A percentile compares a stretch with the other conserved stretches of the same genome.
Evolutionary conservation across 2,329 filamentous ascomycete genomes (phyloP).

Genomic region (Leptodontidium sp.): DNA sequence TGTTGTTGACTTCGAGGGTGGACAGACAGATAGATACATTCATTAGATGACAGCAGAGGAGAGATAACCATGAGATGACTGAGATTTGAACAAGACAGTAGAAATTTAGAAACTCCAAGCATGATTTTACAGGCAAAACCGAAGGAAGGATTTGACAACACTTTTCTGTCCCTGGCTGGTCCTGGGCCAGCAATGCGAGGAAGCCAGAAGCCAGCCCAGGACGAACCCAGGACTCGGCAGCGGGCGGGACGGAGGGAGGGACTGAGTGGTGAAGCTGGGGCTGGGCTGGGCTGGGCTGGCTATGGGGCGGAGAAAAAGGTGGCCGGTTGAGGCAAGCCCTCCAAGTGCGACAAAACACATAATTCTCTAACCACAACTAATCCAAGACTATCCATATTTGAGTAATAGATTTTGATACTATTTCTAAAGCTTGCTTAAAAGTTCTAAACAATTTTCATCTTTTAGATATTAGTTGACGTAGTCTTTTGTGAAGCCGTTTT

Average conservation of each 20-base stretch:
- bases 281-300: no score
- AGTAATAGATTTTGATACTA: no score
- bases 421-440: no score
- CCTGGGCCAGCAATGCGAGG: not conserved
- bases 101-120: not conserved
- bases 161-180: not conserved
- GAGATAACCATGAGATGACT: not conserved
- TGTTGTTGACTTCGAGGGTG: not conserved
- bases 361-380: no score
- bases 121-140: not conserved
- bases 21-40: not conserved
- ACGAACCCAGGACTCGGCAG: slow-evolving; percentile 8
- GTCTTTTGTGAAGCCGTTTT: no score
- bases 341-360: no score
- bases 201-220: no score
- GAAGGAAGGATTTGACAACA: not conserved
- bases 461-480: no score
- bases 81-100: not conserved
- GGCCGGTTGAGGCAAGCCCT: no score
- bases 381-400: no score
- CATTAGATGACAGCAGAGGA: not conserved
- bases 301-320: no score
- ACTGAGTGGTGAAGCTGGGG: not conserved
- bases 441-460: no score
- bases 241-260: not conserved